Percentiles rank a stretch among this genome's conserved stretches.
Evolutionary conservation across 2,329 filamentous ascomycete species (phyloP).

Genomic region (Penicillium sp.): DNA sequence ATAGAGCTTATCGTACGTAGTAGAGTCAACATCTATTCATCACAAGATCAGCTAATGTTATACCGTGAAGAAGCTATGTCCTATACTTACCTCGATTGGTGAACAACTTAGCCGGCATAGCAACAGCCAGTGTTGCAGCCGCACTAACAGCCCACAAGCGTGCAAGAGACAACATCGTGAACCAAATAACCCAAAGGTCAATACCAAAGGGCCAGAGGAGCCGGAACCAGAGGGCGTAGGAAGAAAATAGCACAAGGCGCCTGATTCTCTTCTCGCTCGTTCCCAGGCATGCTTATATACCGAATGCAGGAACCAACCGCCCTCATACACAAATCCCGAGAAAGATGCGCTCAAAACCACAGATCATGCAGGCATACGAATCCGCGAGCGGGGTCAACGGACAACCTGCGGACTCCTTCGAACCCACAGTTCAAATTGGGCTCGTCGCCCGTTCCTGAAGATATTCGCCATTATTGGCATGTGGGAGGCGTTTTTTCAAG

Average conservation of each 20-base stretch:
- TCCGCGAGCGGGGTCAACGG: conserved; percentile 6
- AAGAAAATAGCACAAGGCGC: neutral
- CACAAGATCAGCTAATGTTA: neutral
- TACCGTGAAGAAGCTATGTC: neutral
- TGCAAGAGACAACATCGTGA: conserved; percentile 4
- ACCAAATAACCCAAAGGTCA: neutral
- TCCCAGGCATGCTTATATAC: neutral
- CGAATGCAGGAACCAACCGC: neutral
- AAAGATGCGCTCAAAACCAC: neutral
- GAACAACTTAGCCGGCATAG: conserved; percentile 21
- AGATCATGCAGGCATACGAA: neutral
- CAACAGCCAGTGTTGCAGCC: conserved; percentile 14
- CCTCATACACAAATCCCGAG: neutral
- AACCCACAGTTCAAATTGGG: neutral
- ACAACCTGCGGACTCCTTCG: neutral
- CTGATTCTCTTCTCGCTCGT: neutral
- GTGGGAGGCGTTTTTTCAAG: conserved; percentile 7
- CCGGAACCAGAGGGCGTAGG: neutral
- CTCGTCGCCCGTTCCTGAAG: conserved; percentile 6
- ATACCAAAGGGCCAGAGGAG: neutral
- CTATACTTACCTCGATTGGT: conserved; percentile 23
- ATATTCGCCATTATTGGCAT: conserved; percentile 8
- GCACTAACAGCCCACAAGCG: conserved; percentile 11
- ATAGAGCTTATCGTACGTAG: conserved; percentile 42
- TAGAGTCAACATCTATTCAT: conserved; percentile 39